Percentiles rank a stretch among this genome's conserved stretches.
Evolutionary conservation across 2,329 filamentous ascomycete genomes (phyloP).

Genomic region (Apiospora phragmitis): DNA sequence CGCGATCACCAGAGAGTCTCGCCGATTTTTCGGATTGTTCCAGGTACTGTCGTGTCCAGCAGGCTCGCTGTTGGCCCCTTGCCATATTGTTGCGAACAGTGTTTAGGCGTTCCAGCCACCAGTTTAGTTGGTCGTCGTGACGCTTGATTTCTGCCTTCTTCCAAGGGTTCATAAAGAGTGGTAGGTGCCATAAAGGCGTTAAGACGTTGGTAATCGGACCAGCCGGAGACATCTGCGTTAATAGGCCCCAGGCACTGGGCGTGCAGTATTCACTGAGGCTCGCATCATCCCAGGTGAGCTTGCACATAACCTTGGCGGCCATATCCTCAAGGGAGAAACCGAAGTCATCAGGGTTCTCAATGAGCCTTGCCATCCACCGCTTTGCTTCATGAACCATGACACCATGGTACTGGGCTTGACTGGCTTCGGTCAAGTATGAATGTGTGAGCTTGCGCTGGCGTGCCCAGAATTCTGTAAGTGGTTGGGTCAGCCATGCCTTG

Average conservation of each 20-base stretch:
- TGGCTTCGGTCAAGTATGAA: conserved; percentile 45
- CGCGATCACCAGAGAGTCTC: conserved; percentile 31
- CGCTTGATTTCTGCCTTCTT: conserved; percentile 52
- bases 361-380: conserved; percentile 49
- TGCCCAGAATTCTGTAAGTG: conserved; percentile 49
- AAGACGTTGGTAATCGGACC: conserved; percentile 58
- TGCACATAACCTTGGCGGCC: conserved; percentile 58
- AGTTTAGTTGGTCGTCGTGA: conserved; percentile 52
- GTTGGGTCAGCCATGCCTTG: not conserved
- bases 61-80: conserved; percentile 39
- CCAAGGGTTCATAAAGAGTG: conserved; percentile 52
- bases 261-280: conserved; percentile 48
- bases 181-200: conserved; percentile 55
- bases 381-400: conserved; percentile 54
- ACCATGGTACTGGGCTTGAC: conserved; percentile 33
- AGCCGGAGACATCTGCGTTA: conserved; percentile 58
- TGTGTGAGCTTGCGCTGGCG: conserved; percentile 55
- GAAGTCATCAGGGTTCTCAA: conserved; percentile 52
- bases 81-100: conserved; percentile 40
- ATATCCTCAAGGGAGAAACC: conserved; percentile 53
- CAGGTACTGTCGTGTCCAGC: conserved; percentile 42
- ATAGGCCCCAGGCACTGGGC: conserved; percentile 54
- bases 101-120: conserved; percentile 50
- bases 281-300: conserved; percentile 54
- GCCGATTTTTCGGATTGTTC: conserved; percentile 34